Evolutionary conservation across 2,329 filamentous ascomycete genomes (phyloP).

Genomic region (Sodiomyces alkalinus): DNA sequence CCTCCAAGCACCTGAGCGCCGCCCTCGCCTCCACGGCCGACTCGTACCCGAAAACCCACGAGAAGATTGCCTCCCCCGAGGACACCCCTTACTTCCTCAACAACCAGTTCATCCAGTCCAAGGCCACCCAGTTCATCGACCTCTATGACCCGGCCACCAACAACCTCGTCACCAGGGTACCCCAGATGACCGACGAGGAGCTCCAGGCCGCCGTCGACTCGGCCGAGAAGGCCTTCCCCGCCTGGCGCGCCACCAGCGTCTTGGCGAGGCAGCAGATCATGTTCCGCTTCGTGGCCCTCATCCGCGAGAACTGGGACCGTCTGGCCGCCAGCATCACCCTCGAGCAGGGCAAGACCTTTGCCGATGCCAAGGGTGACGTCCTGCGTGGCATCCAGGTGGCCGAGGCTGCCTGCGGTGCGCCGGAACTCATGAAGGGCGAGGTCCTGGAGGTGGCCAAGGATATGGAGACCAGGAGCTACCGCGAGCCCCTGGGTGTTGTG

Average conservation of each 20-base stretch:
- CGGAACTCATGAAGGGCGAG: constrained; percentile 70
- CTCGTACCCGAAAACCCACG: constrained; percentile 56
- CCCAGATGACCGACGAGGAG: constrained; percentile 66
- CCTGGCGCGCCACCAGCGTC: constrained; percentile 58
- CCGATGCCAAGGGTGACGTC: constrained; percentile 69
- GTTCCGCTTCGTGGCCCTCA: constrained; percentile 71
- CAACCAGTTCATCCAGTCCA: constrained; percentile 59
- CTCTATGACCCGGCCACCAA: constrained; percentile 74
- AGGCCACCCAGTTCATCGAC: constrained; percentile 59
- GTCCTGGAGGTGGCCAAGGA: constrained; percentile 76
- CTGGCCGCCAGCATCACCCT: constrained; percentile 73
- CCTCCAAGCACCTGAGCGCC: constrained; percentile 36
- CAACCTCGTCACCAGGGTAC: constrained; percentile 70
- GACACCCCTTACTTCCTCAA: constrained; percentile 67
- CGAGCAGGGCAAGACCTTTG: constrained; percentile 81
- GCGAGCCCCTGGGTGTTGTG: constrained; percentile 66
- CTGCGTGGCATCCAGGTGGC: constrained; percentile 72
- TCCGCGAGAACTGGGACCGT: constrained; percentile 73
- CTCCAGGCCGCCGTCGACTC: constrained; percentile 61
- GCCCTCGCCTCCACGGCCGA: constrained; percentile 39
- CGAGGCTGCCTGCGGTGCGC: constrained; percentile 66
- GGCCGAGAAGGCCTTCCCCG: constrained; percentile 59
- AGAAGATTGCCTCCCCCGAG: constrained; percentile 48
- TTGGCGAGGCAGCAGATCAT: constrained; percentile 69
- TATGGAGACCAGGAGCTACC: constrained; percentile 76